These are phyloP conservation scores for Gossypium anomalum DNA, from an alignment of 345 rosid species.

Conservation along the genomic window DNA sequence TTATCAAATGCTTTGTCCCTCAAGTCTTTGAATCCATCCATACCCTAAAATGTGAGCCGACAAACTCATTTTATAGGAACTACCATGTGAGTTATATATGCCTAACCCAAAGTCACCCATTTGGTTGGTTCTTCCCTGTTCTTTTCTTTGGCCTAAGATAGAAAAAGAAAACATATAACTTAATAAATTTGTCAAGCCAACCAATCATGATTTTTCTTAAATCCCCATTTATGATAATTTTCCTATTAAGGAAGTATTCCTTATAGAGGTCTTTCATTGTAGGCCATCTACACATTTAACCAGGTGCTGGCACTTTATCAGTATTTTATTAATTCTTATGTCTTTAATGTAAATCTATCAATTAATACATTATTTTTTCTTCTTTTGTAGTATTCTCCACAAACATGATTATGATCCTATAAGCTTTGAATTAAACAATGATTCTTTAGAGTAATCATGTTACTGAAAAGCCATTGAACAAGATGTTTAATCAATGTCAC, in stretches of 20 bases:
- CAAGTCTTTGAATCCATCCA: constrained; percentile 20
- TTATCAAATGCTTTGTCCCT: constrained; percentile 31
- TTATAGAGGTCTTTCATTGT: constrained; percentile 14
- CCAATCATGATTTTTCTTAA: constrained; percentile 19
- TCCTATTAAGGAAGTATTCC: constrained; percentile 44
- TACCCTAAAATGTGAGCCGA: constrained; percentile 51
- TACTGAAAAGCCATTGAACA: constrained; percentile 30
- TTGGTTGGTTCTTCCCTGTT: constrained; percentile 18
- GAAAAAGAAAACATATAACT: background rate
- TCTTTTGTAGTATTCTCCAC: constrained; percentile 18
- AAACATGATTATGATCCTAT: constrained; percentile 29
- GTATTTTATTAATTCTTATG: background rate
- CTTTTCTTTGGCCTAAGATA: background rate
- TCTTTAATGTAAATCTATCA: background rate
- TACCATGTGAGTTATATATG: constrained; percentile 41
- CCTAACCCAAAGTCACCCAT: constrained; percentile 25
- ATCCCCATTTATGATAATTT: constrained; percentile 9
- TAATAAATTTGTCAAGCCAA: constrained; percentile 5
- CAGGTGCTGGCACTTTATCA: constrained; percentile 22
- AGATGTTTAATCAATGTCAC: constrained; percentile 24
- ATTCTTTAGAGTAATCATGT: constrained; percentile 31
- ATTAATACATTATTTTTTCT: background rate
- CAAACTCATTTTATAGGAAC: constrained; percentile 44
- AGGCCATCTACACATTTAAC: constrained; percentile 31
- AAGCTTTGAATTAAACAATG: constrained; percentile 23